Evolutionary conservation across 208 protist species (phyloP).

Genomic region (Strigomonas culicis): DNA sequence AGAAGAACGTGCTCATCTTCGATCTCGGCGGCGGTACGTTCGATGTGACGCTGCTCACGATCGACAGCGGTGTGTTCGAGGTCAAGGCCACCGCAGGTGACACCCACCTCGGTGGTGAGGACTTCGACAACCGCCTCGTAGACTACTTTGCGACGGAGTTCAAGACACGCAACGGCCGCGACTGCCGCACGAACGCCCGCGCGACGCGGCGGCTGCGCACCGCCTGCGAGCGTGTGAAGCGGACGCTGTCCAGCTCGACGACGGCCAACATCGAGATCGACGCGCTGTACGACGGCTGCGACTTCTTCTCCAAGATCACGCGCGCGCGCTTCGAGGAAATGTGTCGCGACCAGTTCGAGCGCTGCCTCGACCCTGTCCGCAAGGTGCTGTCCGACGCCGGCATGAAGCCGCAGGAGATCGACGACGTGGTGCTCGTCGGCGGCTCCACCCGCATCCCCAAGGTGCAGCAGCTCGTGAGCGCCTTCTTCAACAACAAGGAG

Average conservation of each 20-base stretch:
- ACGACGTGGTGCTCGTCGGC: slow-evolving; percentile 94
- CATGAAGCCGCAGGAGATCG: slow-evolving; percentile 73
- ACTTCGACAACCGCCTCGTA: slow-evolving; percentile 96
- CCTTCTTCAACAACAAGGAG: slow-evolving; percentile 68
- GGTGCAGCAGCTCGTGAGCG: slow-evolving; percentile 83
- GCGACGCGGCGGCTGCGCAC: slow-evolving; percentile 50
- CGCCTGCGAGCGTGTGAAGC: slow-evolving; percentile 94
- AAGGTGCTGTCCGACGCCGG: slow-evolving; percentile 85
- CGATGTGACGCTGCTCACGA: slow-evolving; percentile 98
- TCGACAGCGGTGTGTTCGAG: slow-evolving; percentile 97
- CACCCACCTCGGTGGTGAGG: slow-evolving; percentile 99
- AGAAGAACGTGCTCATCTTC: slow-evolving; percentile 94
- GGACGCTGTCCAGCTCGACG: slow-evolving; percentile 90
- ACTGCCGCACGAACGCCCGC: slow-evolving; percentile 28
- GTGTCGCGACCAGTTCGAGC: slow-evolving; percentile 68
- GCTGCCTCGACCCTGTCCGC: slow-evolving; percentile 72
- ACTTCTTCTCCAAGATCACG: slow-evolving; percentile 95
- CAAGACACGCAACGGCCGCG: slow-evolving; percentile 86
- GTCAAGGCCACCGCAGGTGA: slow-evolving; percentile 98
- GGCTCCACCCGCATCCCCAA: slow-evolving; percentile 97
- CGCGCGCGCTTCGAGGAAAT: slow-evolving; percentile 98
- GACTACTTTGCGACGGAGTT: slow-evolving; percentile 94
- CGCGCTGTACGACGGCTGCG: slow-evolving; percentile 90
- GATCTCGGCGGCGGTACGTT: slow-evolving; percentile 99
- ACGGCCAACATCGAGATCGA: slow-evolving; percentile 96